A percentile compares a stretch with the other conserved stretches of the same genome.
phyloP scores from a whole-genome alignment of 129 eudicot species.

The Cynara cardunculus region DNA sequence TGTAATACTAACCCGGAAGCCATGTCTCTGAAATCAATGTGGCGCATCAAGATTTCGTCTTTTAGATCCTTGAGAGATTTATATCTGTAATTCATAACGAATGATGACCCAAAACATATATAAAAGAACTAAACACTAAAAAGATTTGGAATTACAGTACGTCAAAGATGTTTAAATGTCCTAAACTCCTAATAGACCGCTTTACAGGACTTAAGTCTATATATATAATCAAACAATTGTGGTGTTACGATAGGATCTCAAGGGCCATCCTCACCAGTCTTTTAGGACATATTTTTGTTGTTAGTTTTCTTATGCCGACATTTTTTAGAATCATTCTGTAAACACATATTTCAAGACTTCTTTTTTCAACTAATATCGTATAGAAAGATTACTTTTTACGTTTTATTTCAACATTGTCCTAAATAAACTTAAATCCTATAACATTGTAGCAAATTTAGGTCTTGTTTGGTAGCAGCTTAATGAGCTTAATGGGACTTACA shows the following conservation, averaged over 20 bases:
- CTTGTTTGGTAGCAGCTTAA: too few relatives aligned
- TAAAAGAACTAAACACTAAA: neutral
- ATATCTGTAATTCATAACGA: conserved; percentile 43
- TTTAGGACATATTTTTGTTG: neutral
- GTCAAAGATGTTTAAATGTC: too few relatives aligned
- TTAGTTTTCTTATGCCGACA: too few relatives aligned
- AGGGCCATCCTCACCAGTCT: neutral
- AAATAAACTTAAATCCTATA: neutral
- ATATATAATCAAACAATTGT: too few relatives aligned
- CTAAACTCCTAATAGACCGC: too few relatives aligned
- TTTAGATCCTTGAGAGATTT: conserved; percentile 82
- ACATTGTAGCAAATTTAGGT: neutral
- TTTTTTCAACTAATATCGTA: neutral
- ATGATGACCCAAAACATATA: neutral
- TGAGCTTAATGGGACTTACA: too few relatives aligned
- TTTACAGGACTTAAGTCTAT: neutral
- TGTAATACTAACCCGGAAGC: conserved; percentile 76
- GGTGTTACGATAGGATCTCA: too few relatives aligned
- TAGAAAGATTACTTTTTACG: neutral
- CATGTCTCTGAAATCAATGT: conserved; percentile 59
- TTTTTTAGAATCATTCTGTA: too few relatives aligned
- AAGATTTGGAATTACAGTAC: too few relatives aligned
- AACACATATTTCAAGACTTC: too few relatives aligned
- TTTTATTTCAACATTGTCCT: neutral
- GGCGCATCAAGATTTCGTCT: conserved; percentile 61